phyloP scores from a whole-genome alignment of 2,329 filamentous ascomycete species.

The Penicillium brasilianum region DNA sequence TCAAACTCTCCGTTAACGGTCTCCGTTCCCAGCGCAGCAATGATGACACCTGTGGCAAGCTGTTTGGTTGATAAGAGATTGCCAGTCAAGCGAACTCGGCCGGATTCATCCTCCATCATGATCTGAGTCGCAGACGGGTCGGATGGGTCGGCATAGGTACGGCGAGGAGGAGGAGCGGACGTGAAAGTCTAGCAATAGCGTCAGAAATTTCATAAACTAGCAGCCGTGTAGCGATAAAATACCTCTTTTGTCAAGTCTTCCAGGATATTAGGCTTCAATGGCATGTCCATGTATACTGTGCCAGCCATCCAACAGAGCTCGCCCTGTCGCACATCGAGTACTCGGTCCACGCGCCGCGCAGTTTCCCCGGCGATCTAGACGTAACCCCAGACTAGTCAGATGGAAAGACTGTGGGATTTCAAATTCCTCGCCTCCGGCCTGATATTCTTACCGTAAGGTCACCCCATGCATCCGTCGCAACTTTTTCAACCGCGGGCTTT shows the following conservation, averaged over 20 bases:
- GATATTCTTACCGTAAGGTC: slow-evolving; percentile 62
- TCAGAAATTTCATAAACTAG: slow-evolving; percentile 17
- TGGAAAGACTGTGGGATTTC: no score
- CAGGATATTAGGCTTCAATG: slow-evolving; percentile 91
- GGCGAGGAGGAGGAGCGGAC: slow-evolving; percentile 74
- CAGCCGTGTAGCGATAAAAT: slow-evolving; percentile 41
- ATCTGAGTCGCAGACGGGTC: slow-evolving; percentile 60
- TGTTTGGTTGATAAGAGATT: slow-evolving; percentile 68
- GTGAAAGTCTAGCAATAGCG: slow-evolving; percentile 73
- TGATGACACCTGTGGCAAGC: slow-evolving; percentile 89
- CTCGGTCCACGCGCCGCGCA: slow-evolving; percentile 78
- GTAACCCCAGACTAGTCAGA: neutral
- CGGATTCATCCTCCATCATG: slow-evolving; percentile 95
- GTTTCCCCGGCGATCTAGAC: slow-evolving; percentile 72
- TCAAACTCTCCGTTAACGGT: slow-evolving; percentile 92
- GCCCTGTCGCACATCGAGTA: slow-evolving; percentile 93
- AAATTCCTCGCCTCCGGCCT: neutral
- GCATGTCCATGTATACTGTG: slow-evolving; percentile 97
- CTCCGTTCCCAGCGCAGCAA: slow-evolving; percentile 94
- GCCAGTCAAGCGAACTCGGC: slow-evolving; percentile 80
- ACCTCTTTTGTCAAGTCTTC: slow-evolving; percentile 95
- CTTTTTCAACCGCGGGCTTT: slow-evolving; percentile 78
- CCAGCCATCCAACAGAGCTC: slow-evolving; percentile 94
- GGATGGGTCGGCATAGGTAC: slow-evolving; percentile 71
- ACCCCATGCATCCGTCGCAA: slow-evolving; percentile 77